A percentile compares a stretch with the other conserved stretches of the same genome.
phyloP scores from a whole-genome alignment of 257 asterid species.

The Echium plantagineum region DNA sequence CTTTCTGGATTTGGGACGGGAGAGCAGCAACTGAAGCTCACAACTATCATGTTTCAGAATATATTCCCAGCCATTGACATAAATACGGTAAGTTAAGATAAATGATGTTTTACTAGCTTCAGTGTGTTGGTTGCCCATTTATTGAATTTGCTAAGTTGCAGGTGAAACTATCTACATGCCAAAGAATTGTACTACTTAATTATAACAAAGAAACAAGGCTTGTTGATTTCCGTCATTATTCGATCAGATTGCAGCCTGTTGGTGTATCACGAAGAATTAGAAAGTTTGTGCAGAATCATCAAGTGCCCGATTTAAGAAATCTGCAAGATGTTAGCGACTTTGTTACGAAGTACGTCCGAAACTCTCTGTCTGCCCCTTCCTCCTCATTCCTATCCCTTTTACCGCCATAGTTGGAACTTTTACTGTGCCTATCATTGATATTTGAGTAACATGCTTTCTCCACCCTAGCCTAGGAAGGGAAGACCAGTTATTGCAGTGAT shows the following conservation, averaged over 20 bases:
- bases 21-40: constrained; percentile 84
- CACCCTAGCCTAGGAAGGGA: too few species aligned
- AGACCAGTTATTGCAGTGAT: too few species aligned
- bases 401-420: too few species aligned
- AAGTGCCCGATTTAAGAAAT: constrained; percentile 73
- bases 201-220: constrained; percentile 80
- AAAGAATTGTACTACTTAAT: constrained; percentile 84
- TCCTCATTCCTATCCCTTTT: too few species aligned
- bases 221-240: constrained; percentile 84
- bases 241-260: constrained; percentile 85
- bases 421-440: too few species aligned
- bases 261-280: constrained; percentile 82
- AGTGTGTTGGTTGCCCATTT: constrained; percentile 8
- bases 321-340: constrained; percentile 91
- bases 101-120: neutral
- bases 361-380: constrained; percentile 14
- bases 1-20: constrained; percentile 96
- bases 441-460: too few species aligned
- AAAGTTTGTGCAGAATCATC: constrained; percentile 84
- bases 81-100: constrained; percentile 55
- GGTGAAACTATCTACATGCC: constrained; percentile 95
- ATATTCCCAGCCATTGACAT: constrained; percentile 91
- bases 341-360: constrained; percentile 52
- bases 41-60: constrained; percentile 84
- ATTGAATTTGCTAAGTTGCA: constrained; percentile 22